Evolutionary conservation across 345 rosid genomes (phyloP).

Genomic region (Arabidopsis thaliana): TAIR10.1 NC_003075.7:2030001-2030500

Average conservation of each 20-base stretch:
- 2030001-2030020: neutral
- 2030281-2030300: conserved; percentile 32
- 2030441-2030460: conserved; percentile 89
- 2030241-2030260: neutral
- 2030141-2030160: conserved; percentile 21
- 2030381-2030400: conserved; percentile 60
- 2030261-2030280: conserved; percentile 13
- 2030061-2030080: neutral
- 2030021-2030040: neutral
- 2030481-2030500: conserved; percentile 94
- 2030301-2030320: conserved; percentile 41
- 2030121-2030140: conserved; percentile 24
- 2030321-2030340: conserved; percentile 28
- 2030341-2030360: neutral
- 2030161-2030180: neutral
- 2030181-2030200: no score
- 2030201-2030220: neutral
- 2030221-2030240: neutral
- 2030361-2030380: neutral
- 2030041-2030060: neutral
- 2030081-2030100: neutral
- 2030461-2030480: conserved; percentile 75
- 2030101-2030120: conserved; percentile 15
- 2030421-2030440: conserved; percentile 68
- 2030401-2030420: conserved; percentile 76